phyloP scores from a whole-genome alignment of 2,329 filamentous ascomycete genomes.

The Diaporthe sp. region DNA sequence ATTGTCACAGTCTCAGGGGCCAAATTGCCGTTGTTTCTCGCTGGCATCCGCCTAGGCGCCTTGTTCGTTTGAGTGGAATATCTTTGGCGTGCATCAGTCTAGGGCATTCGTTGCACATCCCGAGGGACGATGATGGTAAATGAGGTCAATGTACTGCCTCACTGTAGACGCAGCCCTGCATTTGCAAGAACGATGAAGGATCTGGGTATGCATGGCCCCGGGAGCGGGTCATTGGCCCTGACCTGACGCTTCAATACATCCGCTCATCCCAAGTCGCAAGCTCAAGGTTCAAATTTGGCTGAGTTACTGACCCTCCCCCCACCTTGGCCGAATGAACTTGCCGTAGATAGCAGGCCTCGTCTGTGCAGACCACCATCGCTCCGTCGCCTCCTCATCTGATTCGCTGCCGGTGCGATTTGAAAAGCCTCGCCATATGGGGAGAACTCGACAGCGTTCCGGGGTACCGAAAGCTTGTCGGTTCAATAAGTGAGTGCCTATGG shows the following conservation, averaged over 20 bases:
- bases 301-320: neutral
- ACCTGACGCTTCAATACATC: neutral
- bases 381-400: neutral
- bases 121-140: neutral
- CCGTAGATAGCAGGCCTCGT: neutral
- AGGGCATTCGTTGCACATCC: neutral
- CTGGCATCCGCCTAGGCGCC: neutral
- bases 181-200: neutral
- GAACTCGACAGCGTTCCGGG: neutral
- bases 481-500: neutral
- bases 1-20: neutral
- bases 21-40: neutral
- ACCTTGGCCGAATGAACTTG: neutral
- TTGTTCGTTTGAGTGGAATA: neutral
- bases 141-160: too few species aligned
- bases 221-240: neutral
- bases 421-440: neutral
- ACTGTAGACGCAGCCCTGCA: neutral
- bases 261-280: constrained; percentile 20
- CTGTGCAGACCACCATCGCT: constrained; percentile 7
- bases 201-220: neutral
- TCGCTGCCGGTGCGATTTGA: neutral
- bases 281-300: constrained; percentile 16
- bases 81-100: neutral
- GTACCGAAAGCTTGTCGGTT: neutral